Conservation (phyloP, 1,139 yeast genomes). For the Schizosaccharomyces versatilis region DNA sequence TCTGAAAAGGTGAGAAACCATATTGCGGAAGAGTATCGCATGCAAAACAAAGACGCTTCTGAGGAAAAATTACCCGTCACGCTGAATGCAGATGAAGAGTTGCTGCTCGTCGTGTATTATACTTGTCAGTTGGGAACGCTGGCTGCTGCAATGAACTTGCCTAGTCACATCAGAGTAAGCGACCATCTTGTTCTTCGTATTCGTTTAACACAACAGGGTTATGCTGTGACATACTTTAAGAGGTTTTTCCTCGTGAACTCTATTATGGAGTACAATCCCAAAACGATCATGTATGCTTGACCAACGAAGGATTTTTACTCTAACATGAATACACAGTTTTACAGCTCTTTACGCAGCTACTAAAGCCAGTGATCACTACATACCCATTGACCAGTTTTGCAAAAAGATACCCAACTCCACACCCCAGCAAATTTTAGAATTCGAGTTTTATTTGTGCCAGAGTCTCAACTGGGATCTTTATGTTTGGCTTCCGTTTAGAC, state of each 20-base stretch:
- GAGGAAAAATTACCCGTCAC: background rate
- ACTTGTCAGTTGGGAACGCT: background rate
- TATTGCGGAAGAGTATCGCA: background rate
- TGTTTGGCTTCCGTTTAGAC: constrained; percentile 3
- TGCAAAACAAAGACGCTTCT: background rate
- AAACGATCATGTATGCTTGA: constrained; percentile 32
- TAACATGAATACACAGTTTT: background rate
- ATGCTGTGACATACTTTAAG: constrained; percentile 65
- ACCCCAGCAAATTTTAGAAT: background rate
- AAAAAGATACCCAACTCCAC: background rate
- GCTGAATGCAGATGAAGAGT: background rate
- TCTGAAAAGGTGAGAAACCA: background rate
- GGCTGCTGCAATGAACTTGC: background rate
- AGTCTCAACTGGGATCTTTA: background rate
- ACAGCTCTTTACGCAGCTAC: background rate
- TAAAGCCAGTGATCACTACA: background rate
- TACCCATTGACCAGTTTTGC: constrained; percentile 1
- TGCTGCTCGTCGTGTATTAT: background rate
- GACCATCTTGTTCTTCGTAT: background rate
- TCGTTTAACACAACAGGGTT: constrained; percentile 28
- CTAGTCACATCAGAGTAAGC: constrained; percentile 1
- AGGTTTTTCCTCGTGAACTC: constrained; percentile 60
- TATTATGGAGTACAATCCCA: constrained; percentile 75
- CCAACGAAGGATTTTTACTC: no score
- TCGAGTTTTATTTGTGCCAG: constrained; percentile 1